Evolutionary conservation across 2,329 filamentous ascomycete species (phyloP).

Genomic region (Talaromyces sp.): DNA sequence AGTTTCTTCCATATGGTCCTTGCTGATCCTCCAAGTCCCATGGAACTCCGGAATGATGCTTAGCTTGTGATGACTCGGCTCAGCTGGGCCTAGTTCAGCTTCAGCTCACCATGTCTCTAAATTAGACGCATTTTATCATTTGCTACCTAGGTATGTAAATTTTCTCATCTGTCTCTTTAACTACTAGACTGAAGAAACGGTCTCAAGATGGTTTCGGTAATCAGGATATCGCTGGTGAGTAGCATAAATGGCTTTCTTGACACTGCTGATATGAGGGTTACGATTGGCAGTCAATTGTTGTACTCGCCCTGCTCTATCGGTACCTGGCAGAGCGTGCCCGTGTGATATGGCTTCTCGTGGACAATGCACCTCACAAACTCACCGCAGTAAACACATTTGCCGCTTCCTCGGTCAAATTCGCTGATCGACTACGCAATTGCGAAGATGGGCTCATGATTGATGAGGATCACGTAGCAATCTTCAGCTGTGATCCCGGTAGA

Average conservation of each 20-base stretch:
- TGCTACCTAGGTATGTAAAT: neutral
- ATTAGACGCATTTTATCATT: neutral
- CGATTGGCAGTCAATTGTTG: neutral
- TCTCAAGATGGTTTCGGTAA: neutral
- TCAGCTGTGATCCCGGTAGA: conserved; percentile 19
- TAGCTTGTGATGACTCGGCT: neutral
- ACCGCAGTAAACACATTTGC: conserved; percentile 15
- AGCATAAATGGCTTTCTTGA: neutral
- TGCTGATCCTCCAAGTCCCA: neutral
- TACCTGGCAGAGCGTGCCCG: neutral
- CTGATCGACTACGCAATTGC: conserved; percentile 21
- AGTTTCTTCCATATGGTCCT: neutral
- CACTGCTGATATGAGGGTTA: neutral
- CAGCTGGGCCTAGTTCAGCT: neutral
- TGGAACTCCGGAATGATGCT: neutral
- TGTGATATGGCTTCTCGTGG: conserved; percentile 12
- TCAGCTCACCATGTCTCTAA: neutral
- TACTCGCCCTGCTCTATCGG: neutral
- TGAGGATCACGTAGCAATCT: conserved; percentile 14
- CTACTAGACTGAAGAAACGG: neutral
- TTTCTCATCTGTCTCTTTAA: no score
- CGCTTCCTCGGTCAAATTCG: conserved; percentile 14
- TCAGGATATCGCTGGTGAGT: neutral
- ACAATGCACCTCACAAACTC: conserved; percentile 19
- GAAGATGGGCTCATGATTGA: conserved; percentile 21